Evolutionary conservation across 345 rosid genomes (phyloP).

Genomic region (Salix arbutifolia): DNA sequence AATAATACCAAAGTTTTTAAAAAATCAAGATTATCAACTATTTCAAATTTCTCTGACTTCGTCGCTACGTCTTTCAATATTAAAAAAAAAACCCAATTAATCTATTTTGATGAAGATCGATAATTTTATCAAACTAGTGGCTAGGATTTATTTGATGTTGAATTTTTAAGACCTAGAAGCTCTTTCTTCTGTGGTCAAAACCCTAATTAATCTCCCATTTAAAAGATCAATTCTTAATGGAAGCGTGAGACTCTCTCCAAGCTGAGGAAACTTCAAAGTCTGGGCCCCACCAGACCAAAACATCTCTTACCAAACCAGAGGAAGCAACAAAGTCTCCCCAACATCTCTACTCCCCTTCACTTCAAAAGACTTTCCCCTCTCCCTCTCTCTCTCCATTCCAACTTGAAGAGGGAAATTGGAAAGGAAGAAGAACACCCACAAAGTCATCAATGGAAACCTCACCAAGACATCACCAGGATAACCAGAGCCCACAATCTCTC

Average conservation of each 20-base stretch:
- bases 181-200: too few species aligned
- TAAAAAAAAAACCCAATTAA: too few species aligned
- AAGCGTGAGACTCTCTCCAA: background rate
- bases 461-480: constrained; percentile 43
- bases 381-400: background rate
- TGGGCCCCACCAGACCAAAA: constrained; percentile 40
- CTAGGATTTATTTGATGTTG: background rate
- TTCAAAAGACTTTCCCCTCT: constrained; percentile 6
- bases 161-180: background rate
- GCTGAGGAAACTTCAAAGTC: constrained; percentile 3
- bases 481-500: constrained; percentile 25
- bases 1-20: too few species aligned
- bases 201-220: too few species aligned
- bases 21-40: too few species aligned
- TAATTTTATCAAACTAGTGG: too few species aligned
- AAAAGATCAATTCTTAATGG: background rate
- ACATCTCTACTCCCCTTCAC: background rate
- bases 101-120: too few species aligned
- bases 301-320: constrained; percentile 60
- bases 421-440: background rate
- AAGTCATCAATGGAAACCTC: constrained; percentile 58
- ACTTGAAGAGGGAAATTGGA: too few species aligned
- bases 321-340: constrained; percentile 17
- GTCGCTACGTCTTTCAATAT: too few species aligned
- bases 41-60: too few species aligned